Evolutionary conservation across 805 yeast species (phyloP).

Genomic region (Pichia nanzhaoensis): DNA sequence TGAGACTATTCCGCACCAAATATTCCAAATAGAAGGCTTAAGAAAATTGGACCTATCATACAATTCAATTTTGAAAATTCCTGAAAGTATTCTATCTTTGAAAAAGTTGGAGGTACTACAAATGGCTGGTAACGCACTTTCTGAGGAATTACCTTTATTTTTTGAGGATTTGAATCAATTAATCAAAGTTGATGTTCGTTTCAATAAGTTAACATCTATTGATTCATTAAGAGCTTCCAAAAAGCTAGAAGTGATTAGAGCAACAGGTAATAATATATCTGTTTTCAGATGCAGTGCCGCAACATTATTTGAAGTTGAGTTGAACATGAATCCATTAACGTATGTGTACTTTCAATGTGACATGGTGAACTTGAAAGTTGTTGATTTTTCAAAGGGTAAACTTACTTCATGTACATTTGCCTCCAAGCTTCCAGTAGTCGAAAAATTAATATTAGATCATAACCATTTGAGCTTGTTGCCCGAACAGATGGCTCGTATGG

Average conservation of each 20-base stretch:
- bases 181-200: conserved; percentile 70
- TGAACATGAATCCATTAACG: conserved; percentile 82
- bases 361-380: conserved; percentile 55
- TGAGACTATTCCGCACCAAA: conserved; percentile 53
- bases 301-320: conserved; percentile 58
- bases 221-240: conserved; percentile 53
- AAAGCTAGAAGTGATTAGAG: conserved; percentile 61
- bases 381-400: conserved; percentile 79
- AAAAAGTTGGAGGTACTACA: conserved; percentile 60
- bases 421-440: conserved; percentile 54
- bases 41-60: conserved; percentile 73
- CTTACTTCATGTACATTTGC: conserved; percentile 70
- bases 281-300: conserved; percentile 58
- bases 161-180: conserved; percentile 49
- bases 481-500: conserved; percentile 51
- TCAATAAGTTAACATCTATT: conserved; percentile 51
- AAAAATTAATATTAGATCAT: conserved; percentile 67
- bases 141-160: conserved; percentile 44
- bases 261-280: conserved; percentile 71
- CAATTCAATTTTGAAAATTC: conserved; percentile 59
- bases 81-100: conserved; percentile 54
- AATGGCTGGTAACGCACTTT: conserved; percentile 64
- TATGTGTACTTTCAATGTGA: conserved; percentile 46
- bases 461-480: conserved; percentile 80
- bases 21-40: conserved; percentile 53